Conservation (phyloP, 768 basidiomycete genomes). For the Lentinula raphanica region DNA sequence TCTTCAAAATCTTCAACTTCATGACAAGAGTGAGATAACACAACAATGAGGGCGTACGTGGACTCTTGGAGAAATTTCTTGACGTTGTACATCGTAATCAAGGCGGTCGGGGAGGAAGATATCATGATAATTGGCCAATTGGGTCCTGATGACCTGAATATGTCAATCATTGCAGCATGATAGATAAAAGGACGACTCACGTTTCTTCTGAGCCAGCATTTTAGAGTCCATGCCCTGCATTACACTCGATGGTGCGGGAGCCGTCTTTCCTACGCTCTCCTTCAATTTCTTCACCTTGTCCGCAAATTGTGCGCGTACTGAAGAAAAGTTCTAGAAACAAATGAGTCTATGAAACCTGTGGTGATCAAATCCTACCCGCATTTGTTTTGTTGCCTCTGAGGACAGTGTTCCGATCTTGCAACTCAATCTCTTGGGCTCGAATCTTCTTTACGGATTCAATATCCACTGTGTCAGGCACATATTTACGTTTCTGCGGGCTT, state of each 20-base stretch:
- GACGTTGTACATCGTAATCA: conserved; percentile 98
- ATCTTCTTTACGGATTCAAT: conserved; percentile 86
- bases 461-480: conserved; percentile 74
- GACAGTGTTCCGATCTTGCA: conserved; percentile 78
- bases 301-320: conserved; percentile 56
- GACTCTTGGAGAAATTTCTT: conserved; percentile 90
- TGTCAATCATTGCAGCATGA: background rate
- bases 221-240: conserved; percentile 40
- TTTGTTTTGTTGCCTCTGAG: conserved; percentile 80
- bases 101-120: conserved; percentile 88
- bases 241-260: conserved; percentile 27
- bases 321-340: conserved; percentile 67
- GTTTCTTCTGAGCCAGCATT: conserved; percentile 62
- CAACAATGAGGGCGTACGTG: conserved; percentile 39
- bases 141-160: conserved; percentile 54
- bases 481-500: conserved; percentile 63
- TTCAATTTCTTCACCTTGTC: conserved; percentile 79
- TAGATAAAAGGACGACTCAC: conserved; percentile 34
- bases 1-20: no score
- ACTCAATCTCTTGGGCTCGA: conserved; percentile 66
- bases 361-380: conserved; percentile 38
- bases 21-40: no score
- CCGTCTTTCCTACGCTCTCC: conserved; percentile 55
- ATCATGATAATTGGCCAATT: conserved; percentile 96
- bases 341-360: background rate